A percentile compares a stretch with the other conserved stretches of the same genome.
These are phyloP conservation scores for Falciphora oryzae DNA, from an alignment of 2,329 filamentous ascomycete species.

Conservation along the genomic window DNA sequence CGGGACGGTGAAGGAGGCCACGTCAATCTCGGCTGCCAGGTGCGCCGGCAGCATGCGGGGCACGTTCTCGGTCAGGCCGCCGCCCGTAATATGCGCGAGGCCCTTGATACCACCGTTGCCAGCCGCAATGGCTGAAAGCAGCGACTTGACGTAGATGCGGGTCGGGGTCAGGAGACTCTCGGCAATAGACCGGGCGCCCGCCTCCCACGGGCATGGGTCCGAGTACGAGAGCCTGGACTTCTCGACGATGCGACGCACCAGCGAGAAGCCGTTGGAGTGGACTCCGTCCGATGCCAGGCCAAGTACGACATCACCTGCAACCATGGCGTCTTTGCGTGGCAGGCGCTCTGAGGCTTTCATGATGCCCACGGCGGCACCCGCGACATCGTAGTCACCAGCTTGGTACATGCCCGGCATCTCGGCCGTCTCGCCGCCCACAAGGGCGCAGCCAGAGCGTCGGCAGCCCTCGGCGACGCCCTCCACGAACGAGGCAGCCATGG, in stretches of 20 bases:
- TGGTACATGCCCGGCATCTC: slow-evolving; percentile 97
- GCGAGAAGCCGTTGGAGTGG: slow-evolving; percentile 95
- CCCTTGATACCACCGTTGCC: slow-evolving; percentile 77
- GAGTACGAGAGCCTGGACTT: slow-evolving; percentile 65
- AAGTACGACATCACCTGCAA: slow-evolving; percentile 74
- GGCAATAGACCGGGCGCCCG: slow-evolving; percentile 52
- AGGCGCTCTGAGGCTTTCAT: slow-evolving; percentile 65
- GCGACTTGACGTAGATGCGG: slow-evolving; percentile 82
- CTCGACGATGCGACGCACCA: slow-evolving; percentile 86
- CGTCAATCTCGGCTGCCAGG: slow-evolving; percentile 77
- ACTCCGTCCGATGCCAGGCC: slow-evolving; percentile 81
- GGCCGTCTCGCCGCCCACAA: slow-evolving; percentile 95
- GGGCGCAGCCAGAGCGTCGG: slow-evolving; percentile 74
- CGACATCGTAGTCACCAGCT: slow-evolving; percentile 85
- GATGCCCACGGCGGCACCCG: slow-evolving; percentile 82
- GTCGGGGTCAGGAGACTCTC: slow-evolving; percentile 81
- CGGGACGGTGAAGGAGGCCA: slow-evolving; percentile 67
- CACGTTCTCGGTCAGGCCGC: slow-evolving; percentile 88
- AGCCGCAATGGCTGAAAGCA: slow-evolving; percentile 48
- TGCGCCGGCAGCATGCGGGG: slow-evolving; percentile 81
- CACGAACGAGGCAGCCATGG: slow-evolving; percentile 77
- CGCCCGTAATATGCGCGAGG: slow-evolving; percentile 94
- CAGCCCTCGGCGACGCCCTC: slow-evolving; percentile 87
- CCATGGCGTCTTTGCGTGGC: slow-evolving; percentile 71
- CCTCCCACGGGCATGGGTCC: slow-evolving; percentile 71